Conservation (phyloP, 1,284 basidiomycete genomes). For the Tilletia caries region DNA sequence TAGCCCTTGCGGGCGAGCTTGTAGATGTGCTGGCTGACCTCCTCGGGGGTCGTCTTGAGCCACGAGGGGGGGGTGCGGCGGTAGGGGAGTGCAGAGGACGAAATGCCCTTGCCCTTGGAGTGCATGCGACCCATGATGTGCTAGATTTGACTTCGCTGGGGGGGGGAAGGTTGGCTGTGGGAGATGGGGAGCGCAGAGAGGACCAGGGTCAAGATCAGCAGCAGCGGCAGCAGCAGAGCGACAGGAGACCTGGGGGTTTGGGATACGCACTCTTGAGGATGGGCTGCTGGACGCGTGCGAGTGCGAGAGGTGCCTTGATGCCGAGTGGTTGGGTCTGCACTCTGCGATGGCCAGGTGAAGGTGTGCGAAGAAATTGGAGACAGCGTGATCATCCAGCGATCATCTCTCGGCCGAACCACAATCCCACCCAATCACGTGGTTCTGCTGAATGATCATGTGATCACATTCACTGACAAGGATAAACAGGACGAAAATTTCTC, state of each 20-base stretch:
- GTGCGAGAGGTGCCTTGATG: background rate
- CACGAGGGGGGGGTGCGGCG: conserved; percentile 89
- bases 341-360: background rate
- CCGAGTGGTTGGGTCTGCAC: no score
- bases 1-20: conserved; percentile 97
- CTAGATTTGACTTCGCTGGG: background rate
- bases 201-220: background rate
- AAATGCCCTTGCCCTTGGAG: conserved; percentile 54
- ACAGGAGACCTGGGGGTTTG: no score
- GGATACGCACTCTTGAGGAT: conserved; percentile 6
- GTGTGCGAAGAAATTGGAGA: background rate
- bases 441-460: background rate
- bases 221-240: background rate
- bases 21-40: conserved; percentile 91
- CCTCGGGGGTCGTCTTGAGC: conserved; percentile 94
- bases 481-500: background rate
- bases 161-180: background rate
- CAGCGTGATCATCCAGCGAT: background rate
- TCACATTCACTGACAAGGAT: background rate
- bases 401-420: background rate
- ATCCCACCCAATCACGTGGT: background rate
- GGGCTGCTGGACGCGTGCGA: no score
- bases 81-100: conserved; percentile 94
- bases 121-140: conserved; percentile 54
- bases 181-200: background rate